Evolutionary conservation across 176 grass and related monocot genomes (phyloP), one percentile per base, ranked within the genome.

Genomic region (Paspalum notatum): DNA sequence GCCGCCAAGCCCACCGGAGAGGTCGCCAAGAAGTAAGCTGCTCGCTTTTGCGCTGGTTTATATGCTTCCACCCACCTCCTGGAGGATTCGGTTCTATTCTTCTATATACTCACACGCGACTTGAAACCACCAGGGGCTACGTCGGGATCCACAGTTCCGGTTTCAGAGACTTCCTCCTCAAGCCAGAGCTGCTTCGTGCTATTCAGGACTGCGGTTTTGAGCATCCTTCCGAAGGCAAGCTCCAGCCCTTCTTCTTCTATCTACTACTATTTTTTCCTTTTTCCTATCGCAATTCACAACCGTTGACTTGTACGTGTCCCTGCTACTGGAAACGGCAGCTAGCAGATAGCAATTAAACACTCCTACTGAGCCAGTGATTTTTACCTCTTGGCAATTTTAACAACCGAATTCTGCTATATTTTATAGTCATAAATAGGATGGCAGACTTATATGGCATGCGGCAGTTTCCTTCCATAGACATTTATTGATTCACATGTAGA

Each of bases 111-210:
- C 26, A 43, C n/a, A 26, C 8, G 8, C 12, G 0, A 2, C 64
- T 58, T 48, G 17, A 3, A 45, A 20, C 47, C 14, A 58, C 9
- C 88, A 98, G 95, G 83, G 97, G 97, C 5, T 99, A 99, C 66
- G 97, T 99, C 15, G 97, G 97, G 24, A 99, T 99, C 84, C 97
- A 99, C 91, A 99, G 97, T 72, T 99, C 97, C 7, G 93, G 97
- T 0, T 96, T 99, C 85, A 91, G 97, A 86, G 97, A 99, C 74
- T 99, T 99, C 85, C 84, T 96, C 24, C 92, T 99, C 82, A 96
- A 99, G 73, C 97, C 97, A 74, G 97, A 99, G 80, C 89, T 99
- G 64, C 97, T 99, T 64, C 87, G 93, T 47, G 93, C 97, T 24
- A 99, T 99, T 68, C 88, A 93, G 63, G 97, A 99, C 85, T 99